phyloP scores from a whole-genome alignment of 2,329 filamentous ascomycete species.

The Cordyceps tenuipes region DNA sequence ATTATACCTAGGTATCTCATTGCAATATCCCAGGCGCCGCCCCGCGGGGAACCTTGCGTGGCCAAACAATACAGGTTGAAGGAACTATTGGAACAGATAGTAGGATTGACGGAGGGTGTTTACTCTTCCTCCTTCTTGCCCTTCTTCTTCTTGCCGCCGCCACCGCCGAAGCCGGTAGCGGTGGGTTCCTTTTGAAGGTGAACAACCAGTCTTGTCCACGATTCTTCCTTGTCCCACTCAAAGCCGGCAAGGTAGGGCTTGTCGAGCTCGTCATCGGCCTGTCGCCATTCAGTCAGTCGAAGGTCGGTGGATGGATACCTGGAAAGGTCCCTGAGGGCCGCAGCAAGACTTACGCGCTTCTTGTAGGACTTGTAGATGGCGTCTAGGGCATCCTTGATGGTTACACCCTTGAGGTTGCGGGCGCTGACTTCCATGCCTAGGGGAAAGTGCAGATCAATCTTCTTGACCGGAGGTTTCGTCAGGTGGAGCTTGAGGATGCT shows the following conservation, averaged over 20 bases:
- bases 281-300: neutral
- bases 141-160: conserved; percentile 54
- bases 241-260: conserved; percentile 84
- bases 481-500: conserved; percentile 75
- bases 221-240: conserved; percentile 92
- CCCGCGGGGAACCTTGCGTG: conserved; percentile 32
- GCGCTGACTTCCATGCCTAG: conserved; percentile 81
- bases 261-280: conserved; percentile 89
- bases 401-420: conserved; percentile 87
- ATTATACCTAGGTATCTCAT: conserved; percentile 28
- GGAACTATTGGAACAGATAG: conserved; percentile 34
- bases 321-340: neutral
- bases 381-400: conserved; percentile 92
- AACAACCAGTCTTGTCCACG: conserved; percentile 78
- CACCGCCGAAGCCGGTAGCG: conserved; percentile 33
- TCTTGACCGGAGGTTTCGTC: conserved; percentile 77
- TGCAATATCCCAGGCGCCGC: conserved; percentile 35
- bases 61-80: conserved; percentile 29
- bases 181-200: conserved; percentile 69
- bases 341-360: conserved; percentile 65
- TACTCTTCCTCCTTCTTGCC: conserved; percentile 46
- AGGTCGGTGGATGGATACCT: no score
- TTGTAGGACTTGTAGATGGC: conserved; percentile 95
- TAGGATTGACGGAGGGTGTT: conserved; percentile 18
- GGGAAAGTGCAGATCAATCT: conserved; percentile 88